Evolutionary conservation across 805 yeast species (phyloP), one percentile per base, ranked within the genome.

Genomic region (Candida sanyiensis): DNA sequence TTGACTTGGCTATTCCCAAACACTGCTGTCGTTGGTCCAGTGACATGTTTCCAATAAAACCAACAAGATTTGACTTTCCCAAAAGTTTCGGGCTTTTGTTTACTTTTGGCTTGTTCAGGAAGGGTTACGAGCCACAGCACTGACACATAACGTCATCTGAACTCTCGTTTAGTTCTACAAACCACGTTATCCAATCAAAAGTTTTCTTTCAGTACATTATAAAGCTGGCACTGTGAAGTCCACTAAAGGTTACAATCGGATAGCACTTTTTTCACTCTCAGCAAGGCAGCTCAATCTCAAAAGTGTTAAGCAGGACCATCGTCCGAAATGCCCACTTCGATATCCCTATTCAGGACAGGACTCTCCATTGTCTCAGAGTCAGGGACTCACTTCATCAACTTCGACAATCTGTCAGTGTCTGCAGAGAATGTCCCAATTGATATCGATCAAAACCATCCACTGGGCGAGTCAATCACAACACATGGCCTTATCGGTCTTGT

Each of bases 401-500:
- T 43, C 25, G 20, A 25, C 1, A 33, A 19, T 13, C 32, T 44
- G 13, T 26, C 20, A 3, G 34, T 33, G 17, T 26, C 30, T 16
- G 22, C 28, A 24, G 34, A 21, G 13, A 4, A 13, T 10, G 15
- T 21, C 2, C 31, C 42, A 1, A n/a, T 28, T 11, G 27, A 33
- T 18, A 9, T 23, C 16, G 27, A 32, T 13, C 25, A 20, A 1
- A 19, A 25, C 4, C 36, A 38, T 2, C 35, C 40, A 5, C 30
- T 44, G 12, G 49, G 46, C 3, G 13, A 19, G 4, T 19, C 34
- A 3, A 8, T 51, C 2, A 25, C 28, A 2, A 40, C 42, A 3
- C 17, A 39, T 7, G 55, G 54, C 4, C 31, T 54, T 10, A 33
- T 52, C 15, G 58, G 58, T 1, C 17, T 37, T 19, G 51, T 50